phyloP scores from a whole-genome alignment of 2,329 filamentous ascomycete genomes.

The Dothideomycetidae sp. region DNA sequence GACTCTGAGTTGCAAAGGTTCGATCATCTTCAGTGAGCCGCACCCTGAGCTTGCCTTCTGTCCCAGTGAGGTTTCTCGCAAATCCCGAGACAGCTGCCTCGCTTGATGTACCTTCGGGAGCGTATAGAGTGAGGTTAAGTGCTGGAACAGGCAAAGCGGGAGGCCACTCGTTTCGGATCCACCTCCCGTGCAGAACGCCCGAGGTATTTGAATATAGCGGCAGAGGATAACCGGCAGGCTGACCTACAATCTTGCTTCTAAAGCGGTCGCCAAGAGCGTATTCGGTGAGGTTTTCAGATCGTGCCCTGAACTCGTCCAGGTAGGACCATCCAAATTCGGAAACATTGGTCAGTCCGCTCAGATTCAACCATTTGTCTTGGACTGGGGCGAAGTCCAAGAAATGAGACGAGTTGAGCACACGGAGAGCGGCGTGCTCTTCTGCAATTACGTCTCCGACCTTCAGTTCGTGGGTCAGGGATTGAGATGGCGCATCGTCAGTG shows the following conservation, averaged over 20 bases:
- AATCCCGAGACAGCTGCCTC: slow-evolving; percentile 40
- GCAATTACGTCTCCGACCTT: slow-evolving; percentile 35
- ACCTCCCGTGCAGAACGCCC: slow-evolving; percentile 61
- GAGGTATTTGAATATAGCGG: slow-evolving; percentile 67
- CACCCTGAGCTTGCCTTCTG: slow-evolving; percentile 53
- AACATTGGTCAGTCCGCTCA: slow-evolving; percentile 61
- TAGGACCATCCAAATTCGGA: slow-evolving; percentile 71
- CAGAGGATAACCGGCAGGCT: slow-evolving; percentile 30
- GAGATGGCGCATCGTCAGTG: slow-evolving; percentile 30
- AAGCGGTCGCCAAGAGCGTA: slow-evolving; percentile 26
- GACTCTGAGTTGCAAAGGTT: slow-evolving; percentile 16
- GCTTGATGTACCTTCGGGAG: slow-evolving; percentile 52
- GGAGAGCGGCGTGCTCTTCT: slow-evolving; percentile 37
- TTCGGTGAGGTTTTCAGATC: slow-evolving; percentile 43
- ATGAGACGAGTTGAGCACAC: slow-evolving; percentile 34
- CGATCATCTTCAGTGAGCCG: slow-evolving; percentile 45
- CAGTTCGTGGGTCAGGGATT: slow-evolving; percentile 25
- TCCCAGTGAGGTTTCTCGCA: slow-evolving; percentile 67
- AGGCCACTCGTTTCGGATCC: slow-evolving; percentile 47
- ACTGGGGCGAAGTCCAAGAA: slow-evolving; percentile 39
- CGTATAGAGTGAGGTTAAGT: slow-evolving; percentile 41
- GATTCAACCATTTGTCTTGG: slow-evolving; percentile 34
- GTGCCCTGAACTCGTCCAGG: slow-evolving; percentile 49
- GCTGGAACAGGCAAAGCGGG: slow-evolving; percentile 29
- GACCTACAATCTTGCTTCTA: slow-evolving; percentile 20